These are phyloP conservation scores for Pestalotiopsis sp. DNA, from an alignment of 2,329 filamentous ascomycete species.

Conservation along the genomic window DNA sequence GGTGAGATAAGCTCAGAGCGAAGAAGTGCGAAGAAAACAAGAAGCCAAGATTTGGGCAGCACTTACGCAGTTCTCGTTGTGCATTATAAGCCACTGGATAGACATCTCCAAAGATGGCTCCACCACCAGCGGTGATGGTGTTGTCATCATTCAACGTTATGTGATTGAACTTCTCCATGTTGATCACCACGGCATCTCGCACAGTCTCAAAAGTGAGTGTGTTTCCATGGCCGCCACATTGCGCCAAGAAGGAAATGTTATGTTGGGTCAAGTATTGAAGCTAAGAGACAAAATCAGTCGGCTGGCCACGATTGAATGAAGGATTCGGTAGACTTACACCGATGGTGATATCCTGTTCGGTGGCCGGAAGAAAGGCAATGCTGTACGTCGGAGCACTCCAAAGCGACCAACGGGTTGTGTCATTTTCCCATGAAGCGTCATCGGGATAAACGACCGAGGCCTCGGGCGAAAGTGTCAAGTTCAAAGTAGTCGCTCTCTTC, in stretches of 20 bases:
- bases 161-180: conserved; percentile 15
- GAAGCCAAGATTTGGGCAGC: neutral
- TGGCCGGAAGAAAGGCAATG: conserved; percentile 15
- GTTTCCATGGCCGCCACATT: conserved; percentile 16
- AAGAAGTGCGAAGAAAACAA: neutral
- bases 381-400: conserved; percentile 15
- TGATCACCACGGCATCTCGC: conserved; percentile 15
- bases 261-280: conserved; percentile 17
- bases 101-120: conserved; percentile 28
- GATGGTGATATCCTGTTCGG: conserved; percentile 14
- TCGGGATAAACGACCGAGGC: conserved; percentile 13
- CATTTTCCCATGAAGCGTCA: conserved; percentile 11
- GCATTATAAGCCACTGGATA: conserved; percentile 24
- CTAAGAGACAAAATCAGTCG: neutral
- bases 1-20: too few relatives aligned
- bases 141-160: conserved; percentile 14
- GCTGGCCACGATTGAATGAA: neutral
- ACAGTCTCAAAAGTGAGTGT: conserved; percentile 11
- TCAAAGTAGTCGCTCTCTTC: conserved; percentile 9
- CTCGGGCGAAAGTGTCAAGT: conserved; percentile 12
- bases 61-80: neutral
- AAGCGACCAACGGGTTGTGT: conserved; percentile 16
- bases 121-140: conserved; percentile 28
- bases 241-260: conserved; percentile 17
- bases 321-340: conserved; percentile 10